A percentile compares a stretch with the other conserved stretches of the same genome.
Conservation (phyloP, 2,329 filamentous ascomycete genomes). For the Aspergillus japonicus region DNA sequence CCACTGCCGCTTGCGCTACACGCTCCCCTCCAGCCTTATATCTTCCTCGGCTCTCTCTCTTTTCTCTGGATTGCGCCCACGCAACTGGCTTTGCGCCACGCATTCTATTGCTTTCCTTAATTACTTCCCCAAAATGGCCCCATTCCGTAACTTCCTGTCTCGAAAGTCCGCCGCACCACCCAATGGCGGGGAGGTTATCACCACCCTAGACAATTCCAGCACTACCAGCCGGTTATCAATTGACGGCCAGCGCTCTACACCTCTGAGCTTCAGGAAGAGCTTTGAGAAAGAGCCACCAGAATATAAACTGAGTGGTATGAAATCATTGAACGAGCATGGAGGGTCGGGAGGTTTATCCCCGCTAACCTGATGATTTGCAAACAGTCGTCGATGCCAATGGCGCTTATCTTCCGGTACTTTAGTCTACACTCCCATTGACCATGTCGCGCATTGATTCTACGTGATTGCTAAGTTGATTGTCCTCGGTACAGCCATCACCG, state of each 20-base stretch:
- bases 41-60: background rate
- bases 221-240: conserved; percentile 40
- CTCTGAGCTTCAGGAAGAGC: conserved; percentile 60
- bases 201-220: conserved; percentile 52
- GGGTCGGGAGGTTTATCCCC: background rate
- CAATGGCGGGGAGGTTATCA: conserved; percentile 34
- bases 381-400: conserved; percentile 94
- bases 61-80: background rate
- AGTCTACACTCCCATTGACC: background rate
- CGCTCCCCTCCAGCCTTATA: background rate
- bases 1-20: conserved; percentile 6
- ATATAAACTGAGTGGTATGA: conserved; percentile 77
- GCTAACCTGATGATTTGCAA: conserved; percentile 27
- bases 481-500: conserved; percentile 69
- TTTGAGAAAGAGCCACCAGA: conserved; percentile 68
- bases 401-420: conserved; percentile 80
- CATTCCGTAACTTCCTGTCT: conserved; percentile 70
- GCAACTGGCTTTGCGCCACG: background rate
- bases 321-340: background rate
- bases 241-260: conserved; percentile 45
- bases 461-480: conserved; percentile 6
- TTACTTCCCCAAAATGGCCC: conserved; percentile 53
- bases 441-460: background rate
- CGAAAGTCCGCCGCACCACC: conserved; percentile 53
- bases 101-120: background rate